Percentiles rank a stretch among this genome's conserved stretches.
Conservation (phyloP, 768 basidiomycete species). For the Sporobolomyces phaffii region DNA sequence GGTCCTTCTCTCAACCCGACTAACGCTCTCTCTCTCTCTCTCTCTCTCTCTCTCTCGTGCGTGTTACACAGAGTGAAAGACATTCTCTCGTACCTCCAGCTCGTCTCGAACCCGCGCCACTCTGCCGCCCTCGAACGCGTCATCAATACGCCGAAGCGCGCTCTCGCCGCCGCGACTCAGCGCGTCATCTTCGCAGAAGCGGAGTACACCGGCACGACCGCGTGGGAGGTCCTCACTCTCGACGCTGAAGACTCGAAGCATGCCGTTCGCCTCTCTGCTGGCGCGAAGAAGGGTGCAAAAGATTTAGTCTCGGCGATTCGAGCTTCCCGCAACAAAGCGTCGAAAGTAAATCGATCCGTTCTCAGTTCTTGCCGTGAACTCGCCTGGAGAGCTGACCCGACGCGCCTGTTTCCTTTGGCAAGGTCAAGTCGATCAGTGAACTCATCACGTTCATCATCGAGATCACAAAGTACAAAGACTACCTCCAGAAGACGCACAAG, state of each 20-base stretch:
- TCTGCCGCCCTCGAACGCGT: slow-evolving; percentile 62
- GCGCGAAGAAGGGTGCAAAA: background rate
- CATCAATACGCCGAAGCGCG: slow-evolving; percentile 64
- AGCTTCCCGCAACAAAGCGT: background rate
- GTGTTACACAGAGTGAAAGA: slow-evolving; percentile 62
- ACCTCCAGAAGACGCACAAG: slow-evolving; percentile 62
- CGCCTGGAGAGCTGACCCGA: background rate
- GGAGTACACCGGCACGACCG: slow-evolving; percentile 53
- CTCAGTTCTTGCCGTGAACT: too few species aligned
- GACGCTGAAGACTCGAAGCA: background rate
- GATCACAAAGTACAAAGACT: slow-evolving; percentile 59
- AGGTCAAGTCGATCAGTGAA: slow-evolving; percentile 51
- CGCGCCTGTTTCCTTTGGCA: too few species aligned
- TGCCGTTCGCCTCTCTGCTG: background rate
- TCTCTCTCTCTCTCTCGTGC: too few species aligned
- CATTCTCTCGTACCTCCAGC: slow-evolving; percentile 70
- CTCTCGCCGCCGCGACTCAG: slow-evolving; percentile 56
- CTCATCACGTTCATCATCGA: slow-evolving; percentile 59
- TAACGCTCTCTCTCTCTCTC: too few species aligned
- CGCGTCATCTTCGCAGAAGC: slow-evolving; percentile 57
- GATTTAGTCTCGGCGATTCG: background rate
- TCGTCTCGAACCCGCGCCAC: slow-evolving; percentile 62
- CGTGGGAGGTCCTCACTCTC: slow-evolving; percentile 46
- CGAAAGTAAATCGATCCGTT: background rate
- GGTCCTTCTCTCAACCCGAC: too few species aligned